These are phyloP conservation scores for Ophiostoma ulmi DNA, from an alignment of 2,329 filamentous ascomycete genomes.

Conservation along the genomic window DNA sequence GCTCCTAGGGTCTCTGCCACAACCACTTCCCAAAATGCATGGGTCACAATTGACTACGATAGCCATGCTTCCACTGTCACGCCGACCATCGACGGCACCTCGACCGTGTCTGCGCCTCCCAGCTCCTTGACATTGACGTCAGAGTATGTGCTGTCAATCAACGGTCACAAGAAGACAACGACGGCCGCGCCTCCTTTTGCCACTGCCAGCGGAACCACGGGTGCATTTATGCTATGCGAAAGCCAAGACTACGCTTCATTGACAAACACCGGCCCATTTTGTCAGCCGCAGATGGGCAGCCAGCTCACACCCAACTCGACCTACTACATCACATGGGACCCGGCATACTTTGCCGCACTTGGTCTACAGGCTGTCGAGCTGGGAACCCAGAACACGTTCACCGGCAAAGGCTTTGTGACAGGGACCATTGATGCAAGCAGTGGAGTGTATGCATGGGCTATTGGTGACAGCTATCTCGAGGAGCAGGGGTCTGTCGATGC, in stretches of 20 bases:
- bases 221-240: not conserved
- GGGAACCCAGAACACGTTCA: not conserved
- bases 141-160: not conserved
- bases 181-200: not conserved
- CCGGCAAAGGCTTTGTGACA: not conserved
- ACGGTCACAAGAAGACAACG: not conserved
- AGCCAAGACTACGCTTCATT: not conserved
- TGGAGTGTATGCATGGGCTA: not conserved
- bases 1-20: not conserved
- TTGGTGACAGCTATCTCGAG: not conserved
- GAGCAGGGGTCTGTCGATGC: not conserved
- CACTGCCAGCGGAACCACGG: not conserved
- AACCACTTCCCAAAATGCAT: not conserved
- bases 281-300: constrained; percentile 33
- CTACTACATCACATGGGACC: constrained; percentile 38
- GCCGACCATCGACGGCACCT: not conserved
- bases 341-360: constrained; percentile 29
- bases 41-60: not conserved
- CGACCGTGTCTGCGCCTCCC: not conserved
- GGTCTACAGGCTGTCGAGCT: not conserved
- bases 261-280: constrained; percentile 32
- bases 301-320: constrained; percentile 32
- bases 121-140: not conserved
- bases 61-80: not conserved
- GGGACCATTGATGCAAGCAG: not conserved